Evolutionary conservation across 345 rosid genomes (phyloP), one percentile per base, ranked within the genome.

Genomic region (Noccaea caerulescens): DNA sequence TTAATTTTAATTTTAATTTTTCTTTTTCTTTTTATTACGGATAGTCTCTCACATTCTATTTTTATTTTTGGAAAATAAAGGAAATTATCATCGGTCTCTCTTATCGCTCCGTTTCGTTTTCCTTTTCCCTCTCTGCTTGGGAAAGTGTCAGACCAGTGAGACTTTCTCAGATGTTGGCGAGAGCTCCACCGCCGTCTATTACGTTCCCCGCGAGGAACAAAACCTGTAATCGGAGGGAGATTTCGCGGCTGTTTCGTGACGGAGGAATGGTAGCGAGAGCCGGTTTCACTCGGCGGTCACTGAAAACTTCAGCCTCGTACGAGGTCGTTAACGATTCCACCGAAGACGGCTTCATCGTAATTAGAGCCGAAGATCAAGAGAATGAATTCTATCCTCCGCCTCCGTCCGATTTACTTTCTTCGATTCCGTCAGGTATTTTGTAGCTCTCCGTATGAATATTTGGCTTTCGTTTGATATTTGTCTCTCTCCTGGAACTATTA

Each of bases 331-430:
- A 81, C 76, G 80, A 86, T 3, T 76, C 77, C 44, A 81, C 80
- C 10, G 87, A 85, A 0, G 85, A 84, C 16, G 81, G 84, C 14
- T 76, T 85, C 76, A 75, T 83, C 14, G 80, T 83, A 32, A 85
- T 82, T 8, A 83, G 64, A 52, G 42, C 44, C 43, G 81, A 14
- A 18, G 69, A 72, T 8, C 71, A 66, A 39, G 80, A 59, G 41
- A 41, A 41, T 25, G 79, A 63, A 6, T 8, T 69, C 2, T 23
- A 55, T 56, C 66, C 79, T 68, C 67, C 58, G 10, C 49, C 73
- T 59, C 56, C 72, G 8, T 45, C 56, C 55, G 77, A 77, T 58
- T 37, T 53, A 54, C 55, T 20, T n/a, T 32, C 77, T 67, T 75
- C 73, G 38, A 53, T 45, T 68, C 69, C 74, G 3, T 63, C 75